Base-by-base conservation (phyloP, 306 rosid genomes). In the Hylodesmum podocarpum region DNA sequence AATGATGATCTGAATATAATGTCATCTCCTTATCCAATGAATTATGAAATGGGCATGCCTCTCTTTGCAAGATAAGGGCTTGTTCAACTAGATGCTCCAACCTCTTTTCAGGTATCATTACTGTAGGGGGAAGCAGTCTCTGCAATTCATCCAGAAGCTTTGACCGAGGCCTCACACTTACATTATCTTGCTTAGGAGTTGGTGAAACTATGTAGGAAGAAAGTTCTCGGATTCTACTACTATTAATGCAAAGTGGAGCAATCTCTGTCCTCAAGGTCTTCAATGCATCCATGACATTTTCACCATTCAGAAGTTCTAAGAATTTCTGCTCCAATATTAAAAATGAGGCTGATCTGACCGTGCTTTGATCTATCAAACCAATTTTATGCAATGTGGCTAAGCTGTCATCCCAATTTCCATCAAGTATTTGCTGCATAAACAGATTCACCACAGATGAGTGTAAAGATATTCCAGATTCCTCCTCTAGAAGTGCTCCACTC, bases 51-150 rank as follows among this genome's bases (percentile, higher is more conserved):
- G 80, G 78, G 83, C 99, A 96, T 83, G 96, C 85, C 76, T 96
- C 97, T 43, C 87, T 86, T 81, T 96, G 99, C 79, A 96, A 82
- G 85, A 89, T 85, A 76, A 96, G 98, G 44, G 98, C 99, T 74
- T 87, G 97, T 63, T 96, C 98, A 65, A 96, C 98, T 64, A 96
- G 82, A 86, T 91, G 91, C 77, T 96, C 99, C 91, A 96, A 85
- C 84, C 99, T 86, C 80, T 87, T 92, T 61, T 96, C 99, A 22
- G 97, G 99, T 75, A 96, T 85, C 94, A 96, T 88, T 71, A 96
- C 77, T 29, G 92, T 84, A 19, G 98, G 94, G 1, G 98, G 99
- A 78, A 96, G 93, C 86, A 96, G 74, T 80, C 91, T 91, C 89
- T 91, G 96, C 87, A 96, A 85, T 76, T 91, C 93, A 81, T 89